phyloP scores from a whole-genome alignment of 768 basidiomycete genomes.

The Dacryopinax primogenitus region DNA sequence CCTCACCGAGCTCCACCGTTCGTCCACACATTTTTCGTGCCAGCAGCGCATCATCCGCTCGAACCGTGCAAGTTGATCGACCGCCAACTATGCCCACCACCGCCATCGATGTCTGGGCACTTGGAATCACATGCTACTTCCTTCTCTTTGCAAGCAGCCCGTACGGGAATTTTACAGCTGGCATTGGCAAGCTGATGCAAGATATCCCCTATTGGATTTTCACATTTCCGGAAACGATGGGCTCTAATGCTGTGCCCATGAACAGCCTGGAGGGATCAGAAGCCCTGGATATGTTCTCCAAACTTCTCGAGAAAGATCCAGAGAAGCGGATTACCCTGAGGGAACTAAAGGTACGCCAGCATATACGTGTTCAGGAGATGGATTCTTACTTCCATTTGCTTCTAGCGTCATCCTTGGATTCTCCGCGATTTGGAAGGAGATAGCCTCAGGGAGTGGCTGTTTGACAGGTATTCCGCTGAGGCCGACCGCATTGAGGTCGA shows the following conservation, averaged over 20 bases:
- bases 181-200: constrained; percentile 44
- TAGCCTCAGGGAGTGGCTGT: neutral
- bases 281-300: constrained; percentile 58
- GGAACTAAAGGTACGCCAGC: constrained; percentile 57
- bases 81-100: constrained; percentile 30
- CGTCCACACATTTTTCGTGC: constrained; percentile 9
- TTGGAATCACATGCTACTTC: constrained; percentile 91
- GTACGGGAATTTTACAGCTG: constrained; percentile 35
- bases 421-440: constrained; percentile 21
- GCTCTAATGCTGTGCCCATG: constrained; percentile 42
- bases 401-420: constrained; percentile 32
- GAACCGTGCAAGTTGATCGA: constrained; percentile 10
- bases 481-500: neutral
- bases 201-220: constrained; percentile 70
- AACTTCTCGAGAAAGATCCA: constrained; percentile 70
- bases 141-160: constrained; percentile 80
- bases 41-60: constrained; percentile 17
- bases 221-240: constrained; percentile 54
- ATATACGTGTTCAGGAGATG: neutral
- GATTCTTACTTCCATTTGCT: neutral
- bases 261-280: constrained; percentile 37
- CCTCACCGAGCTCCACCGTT: neutral
- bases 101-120: constrained; percentile 94
- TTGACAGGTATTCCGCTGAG: neutral
- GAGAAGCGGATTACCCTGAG: constrained; percentile 60